Evolutionary conservation across 306 rosid species (phyloP).

Genomic region (Hylodesmum podocarpum): DNA sequence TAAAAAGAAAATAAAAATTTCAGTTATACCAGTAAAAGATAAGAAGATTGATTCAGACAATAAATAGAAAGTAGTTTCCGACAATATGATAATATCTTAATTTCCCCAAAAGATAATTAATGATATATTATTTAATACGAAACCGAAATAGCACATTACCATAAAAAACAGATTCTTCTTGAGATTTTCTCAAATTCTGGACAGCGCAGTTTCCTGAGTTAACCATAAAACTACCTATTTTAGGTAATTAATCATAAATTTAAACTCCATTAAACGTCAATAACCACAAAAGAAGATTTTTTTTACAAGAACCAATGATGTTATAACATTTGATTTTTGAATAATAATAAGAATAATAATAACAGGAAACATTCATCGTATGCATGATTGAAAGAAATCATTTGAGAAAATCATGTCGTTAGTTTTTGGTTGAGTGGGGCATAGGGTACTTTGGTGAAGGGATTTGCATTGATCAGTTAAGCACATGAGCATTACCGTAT

Average conservation of each 20-base stretch:
- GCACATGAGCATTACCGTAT: constrained; percentile 37
- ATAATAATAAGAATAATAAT: not conserved
- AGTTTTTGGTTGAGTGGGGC: constrained; percentile 28
- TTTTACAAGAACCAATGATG: too few relatives aligned
- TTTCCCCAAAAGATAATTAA: too few relatives aligned
- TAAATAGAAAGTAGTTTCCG: not conserved
- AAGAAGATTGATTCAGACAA: too few relatives aligned
- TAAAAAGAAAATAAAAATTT: too few relatives aligned
- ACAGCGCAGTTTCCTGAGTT: constrained; percentile 12
- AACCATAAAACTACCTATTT: not conserved
- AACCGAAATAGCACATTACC: not conserved
- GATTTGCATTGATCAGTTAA: constrained; percentile 19
- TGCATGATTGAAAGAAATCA: constrained; percentile 36
- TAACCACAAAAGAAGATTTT: not conserved
- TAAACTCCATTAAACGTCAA: constrained; percentile 3
- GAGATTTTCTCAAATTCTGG: not conserved
- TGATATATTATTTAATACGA: constrained; percentile 32
- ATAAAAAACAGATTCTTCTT: constrained; percentile 24
- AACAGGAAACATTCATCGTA: constrained; percentile 22
- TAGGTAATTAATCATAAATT: not conserved
- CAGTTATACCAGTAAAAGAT: too few relatives aligned
- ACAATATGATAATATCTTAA: too few relatives aligned
- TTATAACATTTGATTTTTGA: not conserved
- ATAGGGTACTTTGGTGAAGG: not conserved
- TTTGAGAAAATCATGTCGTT: constrained; percentile 24